Evolutionary conservation across 805 yeast species (phyloP).

Genomic region (Cyberlindnera samutprakarnensis): DNA sequence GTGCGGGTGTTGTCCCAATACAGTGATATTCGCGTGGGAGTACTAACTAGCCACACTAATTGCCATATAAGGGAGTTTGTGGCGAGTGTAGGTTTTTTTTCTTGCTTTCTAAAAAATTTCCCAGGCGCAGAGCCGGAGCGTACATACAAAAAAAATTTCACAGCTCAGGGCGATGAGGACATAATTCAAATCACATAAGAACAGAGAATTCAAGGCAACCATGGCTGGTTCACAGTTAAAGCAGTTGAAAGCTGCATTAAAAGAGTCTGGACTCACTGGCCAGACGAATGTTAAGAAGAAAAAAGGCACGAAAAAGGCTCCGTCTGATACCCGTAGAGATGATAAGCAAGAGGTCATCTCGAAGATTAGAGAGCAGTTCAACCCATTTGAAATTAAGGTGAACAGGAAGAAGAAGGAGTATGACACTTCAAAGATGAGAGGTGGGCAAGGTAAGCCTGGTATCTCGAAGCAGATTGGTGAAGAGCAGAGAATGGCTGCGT

Average conservation of each 20-base stretch:
- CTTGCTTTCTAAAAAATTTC: too few relatives aligned
- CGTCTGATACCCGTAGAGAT: conserved; percentile 63
- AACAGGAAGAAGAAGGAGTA: conserved; percentile 66
- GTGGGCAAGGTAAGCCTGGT: conserved; percentile 62
- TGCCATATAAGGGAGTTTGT: too few relatives aligned
- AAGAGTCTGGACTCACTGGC: conserved; percentile 78
- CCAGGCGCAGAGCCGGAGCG: too few relatives aligned
- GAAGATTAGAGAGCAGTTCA: conserved; percentile 74
- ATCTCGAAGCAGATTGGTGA: conserved; percentile 63
- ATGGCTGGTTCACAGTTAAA: conserved; percentile 91
- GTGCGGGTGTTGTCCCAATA: too few relatives aligned
- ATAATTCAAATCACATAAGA: too few relatives aligned
- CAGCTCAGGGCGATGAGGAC: too few relatives aligned
- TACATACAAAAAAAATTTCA: too few relatives aligned
- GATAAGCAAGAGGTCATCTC: conserved; percentile 51
- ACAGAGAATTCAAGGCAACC: too few relatives aligned
- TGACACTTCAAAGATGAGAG: conserved; percentile 33
- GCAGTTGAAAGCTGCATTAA: conserved; percentile 68
- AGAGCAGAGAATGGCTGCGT: conserved; percentile 51
- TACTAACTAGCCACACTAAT: too few relatives aligned
- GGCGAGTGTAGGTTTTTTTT: too few relatives aligned
- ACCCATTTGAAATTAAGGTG: conserved; percentile 78
- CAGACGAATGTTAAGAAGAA: conserved; percentile 61
- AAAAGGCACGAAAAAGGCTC: conserved; percentile 39
- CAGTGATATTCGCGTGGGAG: too few relatives aligned